These are phyloP conservation scores for Aspergillus pseudotamarii DNA, from an alignment of 2,329 filamentous ascomycete species.

Conservation along the genomic window DNA sequence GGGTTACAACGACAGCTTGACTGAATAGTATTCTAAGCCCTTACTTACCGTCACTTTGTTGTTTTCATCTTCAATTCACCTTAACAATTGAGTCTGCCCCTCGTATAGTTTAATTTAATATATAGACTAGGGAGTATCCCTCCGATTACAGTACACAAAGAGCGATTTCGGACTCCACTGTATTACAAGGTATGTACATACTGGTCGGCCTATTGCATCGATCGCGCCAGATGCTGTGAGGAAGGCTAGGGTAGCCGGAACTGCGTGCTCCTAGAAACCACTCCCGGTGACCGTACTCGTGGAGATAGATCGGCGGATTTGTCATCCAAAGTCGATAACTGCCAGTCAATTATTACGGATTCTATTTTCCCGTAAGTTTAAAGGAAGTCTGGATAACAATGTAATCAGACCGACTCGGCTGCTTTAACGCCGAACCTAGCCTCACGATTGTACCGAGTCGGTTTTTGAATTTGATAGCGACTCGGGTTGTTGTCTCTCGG, in stretches of 20 bases:
- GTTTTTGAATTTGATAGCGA: background rate
- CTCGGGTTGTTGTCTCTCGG: background rate
- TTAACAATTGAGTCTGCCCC: background rate
- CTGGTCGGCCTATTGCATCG: conserved; percentile 3
- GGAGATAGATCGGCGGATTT: conserved; percentile 40
- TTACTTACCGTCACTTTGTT: background rate
- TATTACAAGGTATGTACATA: conserved; percentile 7
- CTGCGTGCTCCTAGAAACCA: conserved; percentile 15
- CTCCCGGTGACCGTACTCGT: conserved; percentile 35
- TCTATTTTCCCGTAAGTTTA: conserved; percentile 37
- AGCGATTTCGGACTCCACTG: conserved; percentile 20
- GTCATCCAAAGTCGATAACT: conserved; percentile 26
- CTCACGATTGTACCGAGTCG: conserved; percentile 1
- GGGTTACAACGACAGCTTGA: background rate
- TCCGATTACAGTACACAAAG: conserved; percentile 1
- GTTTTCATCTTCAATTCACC: background rate
- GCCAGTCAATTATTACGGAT: conserved; percentile 31
- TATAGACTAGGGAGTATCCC: background rate
- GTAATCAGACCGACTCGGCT: conserved; percentile 23
- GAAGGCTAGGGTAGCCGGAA: conserved; percentile 9
- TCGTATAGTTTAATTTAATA: background rate
- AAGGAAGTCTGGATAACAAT: conserved; percentile 18
- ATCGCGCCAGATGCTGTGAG: conserved; percentile 19
- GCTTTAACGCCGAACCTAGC: conserved; percentile 25
- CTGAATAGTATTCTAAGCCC: background rate